Base-by-base conservation (phyloP, 2,329 filamentous ascomycete species). In the Curvularia sp. region DNA sequence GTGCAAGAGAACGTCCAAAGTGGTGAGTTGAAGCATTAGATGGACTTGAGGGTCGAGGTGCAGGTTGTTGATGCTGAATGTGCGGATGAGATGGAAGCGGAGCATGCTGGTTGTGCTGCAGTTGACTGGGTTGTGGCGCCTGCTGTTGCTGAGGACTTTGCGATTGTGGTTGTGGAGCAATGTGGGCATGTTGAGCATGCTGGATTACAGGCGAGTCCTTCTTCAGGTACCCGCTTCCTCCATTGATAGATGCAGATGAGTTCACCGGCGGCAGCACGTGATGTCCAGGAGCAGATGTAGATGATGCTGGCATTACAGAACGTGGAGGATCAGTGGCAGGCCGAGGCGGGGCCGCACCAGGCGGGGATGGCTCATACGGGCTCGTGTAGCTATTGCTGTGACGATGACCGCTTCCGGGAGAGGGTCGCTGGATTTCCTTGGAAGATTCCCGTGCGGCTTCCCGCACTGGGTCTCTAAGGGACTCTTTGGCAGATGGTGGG, bases 311-410 rank as follows among this genome's bases (percentile, higher is more conserved):
- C 2, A 66, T 59, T 41, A 54, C 64, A 39, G 64, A 64, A 6
- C 63, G 63, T 21, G 63, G 50, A 21, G 63, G 49, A 10, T 61
- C 67, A 3, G 64, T 52, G 25, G 47, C 43, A 51, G 57, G 59
- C 43, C 64, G 65, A 32, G 57, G 49, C 13, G 52, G 39, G 5
- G 63, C 34, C 10, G 59, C 46, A 34, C 49, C 59, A 36, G 62
- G 63, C 12, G 70, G 61, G 21, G 68, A 63, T 10, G 68, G 63
- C 34, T 72, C 69, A 52, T 74, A 74, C 1, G 72, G 72, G 39
- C 72, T 74, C 3, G 69, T 70, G 36, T 75, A 75, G 21, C 53
- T 62, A 45, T 60, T 59, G n/a, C 54, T 58, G 34, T 68, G 61
- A 28, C 67, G 61, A 43, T 61, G 56, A 21, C 53, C 51, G 7